A percentile compares a stretch with the other conserved stretches of the same genome.
Evolutionary conservation across 73 alveolate genomes (phyloP).

Genomic region (Paramecium biaurelia): DNA sequence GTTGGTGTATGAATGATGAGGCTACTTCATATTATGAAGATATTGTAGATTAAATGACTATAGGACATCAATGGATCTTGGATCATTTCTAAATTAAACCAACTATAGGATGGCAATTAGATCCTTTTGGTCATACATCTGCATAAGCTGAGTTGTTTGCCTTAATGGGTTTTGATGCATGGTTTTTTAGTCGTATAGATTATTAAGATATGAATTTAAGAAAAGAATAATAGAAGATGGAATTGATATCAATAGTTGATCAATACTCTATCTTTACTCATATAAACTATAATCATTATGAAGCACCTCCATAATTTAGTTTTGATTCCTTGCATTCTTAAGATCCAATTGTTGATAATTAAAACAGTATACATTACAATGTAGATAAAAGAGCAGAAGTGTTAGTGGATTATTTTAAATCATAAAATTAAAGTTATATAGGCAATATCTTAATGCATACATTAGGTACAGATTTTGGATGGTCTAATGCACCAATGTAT

Average conservation of each 20-base stretch:
- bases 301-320: slow-evolving; percentile 54
- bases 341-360: slow-evolving; percentile 56
- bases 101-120: slow-evolving; percentile 94
- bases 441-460: slow-evolving; percentile 75
- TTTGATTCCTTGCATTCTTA: neutral
- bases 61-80: slow-evolving; percentile 86
- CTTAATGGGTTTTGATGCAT: slow-evolving; percentile 91
- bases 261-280: slow-evolving; percentile 50
- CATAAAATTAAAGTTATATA: slow-evolving; percentile 66
- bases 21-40: slow-evolving; percentile 91
- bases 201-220: slow-evolving; percentile 83
- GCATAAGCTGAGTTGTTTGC: slow-evolving; percentile 89
- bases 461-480: slow-evolving; percentile 82
- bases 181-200: slow-evolving; percentile 90
- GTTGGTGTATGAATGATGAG: slow-evolving; percentile 94
- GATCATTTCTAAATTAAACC: slow-evolving; percentile 85
- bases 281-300: slow-evolving; percentile 61
- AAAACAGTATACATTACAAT: slow-evolving; percentile 51
- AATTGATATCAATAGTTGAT: slow-evolving; percentile 74
- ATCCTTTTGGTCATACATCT: slow-evolving; percentile 96
- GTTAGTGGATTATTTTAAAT: slow-evolving; percentile 66
- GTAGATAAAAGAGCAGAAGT: slow-evolving; percentile 66
- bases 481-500: slow-evolving; percentile 74
- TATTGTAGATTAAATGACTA: slow-evolving; percentile 81
- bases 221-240: slow-evolving; percentile 76